phyloP scores from a whole-genome alignment of 768 basidiomycete species.

The Phlebiopsis gigantea region DNA sequence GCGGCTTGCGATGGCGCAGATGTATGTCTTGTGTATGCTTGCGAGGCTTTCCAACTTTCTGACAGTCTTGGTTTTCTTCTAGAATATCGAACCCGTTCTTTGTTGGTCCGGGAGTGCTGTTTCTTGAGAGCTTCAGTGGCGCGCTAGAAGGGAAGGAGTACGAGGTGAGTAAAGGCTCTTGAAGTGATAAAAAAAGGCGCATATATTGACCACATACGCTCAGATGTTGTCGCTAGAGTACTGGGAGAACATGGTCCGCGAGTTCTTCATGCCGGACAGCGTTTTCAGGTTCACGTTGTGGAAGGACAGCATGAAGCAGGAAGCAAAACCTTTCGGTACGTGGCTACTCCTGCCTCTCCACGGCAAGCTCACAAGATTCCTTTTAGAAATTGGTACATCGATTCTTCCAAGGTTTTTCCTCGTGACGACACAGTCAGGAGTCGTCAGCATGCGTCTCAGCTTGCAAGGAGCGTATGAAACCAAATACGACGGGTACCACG shows the following conservation, averaged over 20 bases:
- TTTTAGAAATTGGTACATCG: slow-evolving; percentile 69
- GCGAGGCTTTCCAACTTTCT: neutral
- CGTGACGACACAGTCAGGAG: slow-evolving; percentile 79
- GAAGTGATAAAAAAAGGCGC: slow-evolving; percentile 4
- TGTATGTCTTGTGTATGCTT: neutral
- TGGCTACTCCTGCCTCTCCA: slow-evolving; percentile 8
- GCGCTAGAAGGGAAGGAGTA: slow-evolving; percentile 50
- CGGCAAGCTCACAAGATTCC: neutral
- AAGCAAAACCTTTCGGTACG: slow-evolving; percentile 83
- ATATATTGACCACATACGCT: neutral
- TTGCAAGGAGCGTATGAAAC: slow-evolving; percentile 71
- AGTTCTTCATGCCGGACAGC: slow-evolving; percentile 68
- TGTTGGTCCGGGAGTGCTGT: slow-evolving; percentile 57
- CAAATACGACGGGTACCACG: slow-evolving; percentile 32
- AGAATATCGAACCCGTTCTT: slow-evolving; percentile 28
- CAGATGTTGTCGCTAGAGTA: slow-evolving; percentile 29
- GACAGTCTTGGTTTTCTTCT: neutral
- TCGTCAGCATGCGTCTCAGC: slow-evolving; percentile 76
- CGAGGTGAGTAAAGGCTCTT: slow-evolving; percentile 30
- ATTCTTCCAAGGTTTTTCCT: slow-evolving; percentile 83
- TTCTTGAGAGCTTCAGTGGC: slow-evolving; percentile 68
- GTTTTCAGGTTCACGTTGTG: slow-evolving; percentile 79
- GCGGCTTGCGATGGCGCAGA: neutral
- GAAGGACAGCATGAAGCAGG: slow-evolving; percentile 75
- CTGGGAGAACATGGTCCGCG: slow-evolving; percentile 61